A percentile compares a stretch with the other conserved stretches of the same genome.
Evolutionary conservation across 139 green algal genomes (phyloP).

Genomic region (Prasinococcaceae sp.): DNA sequence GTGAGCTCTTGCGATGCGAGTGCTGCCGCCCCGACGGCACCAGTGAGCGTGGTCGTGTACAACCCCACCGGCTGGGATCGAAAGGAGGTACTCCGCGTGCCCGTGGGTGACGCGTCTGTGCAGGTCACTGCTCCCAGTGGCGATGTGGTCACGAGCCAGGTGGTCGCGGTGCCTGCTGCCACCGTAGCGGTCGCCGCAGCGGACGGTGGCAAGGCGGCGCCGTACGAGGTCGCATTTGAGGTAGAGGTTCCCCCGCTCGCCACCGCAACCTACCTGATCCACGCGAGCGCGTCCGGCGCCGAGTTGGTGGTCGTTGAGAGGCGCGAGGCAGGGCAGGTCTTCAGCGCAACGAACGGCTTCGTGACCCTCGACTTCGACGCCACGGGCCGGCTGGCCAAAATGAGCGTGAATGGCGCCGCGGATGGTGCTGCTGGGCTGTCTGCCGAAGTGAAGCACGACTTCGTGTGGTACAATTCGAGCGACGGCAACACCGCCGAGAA

Average conservation of each 20-base stretch:
- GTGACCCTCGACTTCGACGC: no score
- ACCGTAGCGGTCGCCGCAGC: not conserved
- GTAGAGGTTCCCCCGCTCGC: slow-evolving; percentile 12
- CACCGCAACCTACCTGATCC: slow-evolving; percentile 18
- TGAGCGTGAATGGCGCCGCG: no score
- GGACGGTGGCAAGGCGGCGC: slow-evolving; percentile 1
- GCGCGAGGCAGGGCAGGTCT: no score
- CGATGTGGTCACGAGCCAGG: slow-evolving; percentile 2
- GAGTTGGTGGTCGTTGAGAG: no score
- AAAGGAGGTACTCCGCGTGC: slow-evolving; percentile 38
- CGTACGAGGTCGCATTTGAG: slow-evolving; percentile 4
- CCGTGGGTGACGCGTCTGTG: slow-evolving; percentile 21
- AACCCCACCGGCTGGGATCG: slow-evolving; percentile 56
- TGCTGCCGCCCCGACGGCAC: no score
- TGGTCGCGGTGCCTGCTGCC: not conserved
- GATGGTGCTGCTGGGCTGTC: no score
- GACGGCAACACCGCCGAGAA: slow-evolving; percentile 11
- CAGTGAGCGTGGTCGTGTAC: slow-evolving; percentile 60
- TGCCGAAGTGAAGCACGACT: slow-evolving; percentile 1
- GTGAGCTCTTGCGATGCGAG: no score
- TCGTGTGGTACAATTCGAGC: slow-evolving; percentile 19
- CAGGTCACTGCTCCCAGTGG: not conserved
- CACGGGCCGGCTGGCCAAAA: no score
- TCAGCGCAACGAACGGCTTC: no score
- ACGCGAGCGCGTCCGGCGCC: no score